Evolutionary conservation across 1,284 basidiomycete species (phyloP).

Genomic region (Tilletiopsis washingtonensis): DNA sequence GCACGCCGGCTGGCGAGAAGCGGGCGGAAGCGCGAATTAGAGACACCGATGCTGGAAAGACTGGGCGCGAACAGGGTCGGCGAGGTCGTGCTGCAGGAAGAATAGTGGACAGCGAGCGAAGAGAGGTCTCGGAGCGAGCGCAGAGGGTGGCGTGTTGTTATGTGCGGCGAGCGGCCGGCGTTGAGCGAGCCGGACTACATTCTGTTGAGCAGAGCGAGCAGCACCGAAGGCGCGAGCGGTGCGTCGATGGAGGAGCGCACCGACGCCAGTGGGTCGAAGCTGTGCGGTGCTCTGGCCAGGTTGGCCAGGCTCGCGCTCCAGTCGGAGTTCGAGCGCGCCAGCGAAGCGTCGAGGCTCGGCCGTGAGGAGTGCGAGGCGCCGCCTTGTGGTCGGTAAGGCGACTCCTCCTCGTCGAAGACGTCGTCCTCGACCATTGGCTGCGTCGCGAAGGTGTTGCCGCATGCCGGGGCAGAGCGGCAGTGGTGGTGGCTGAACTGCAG

Average conservation of each 20-base stretch:
- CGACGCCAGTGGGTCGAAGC: not conserved
- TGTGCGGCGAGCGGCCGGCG: no score
- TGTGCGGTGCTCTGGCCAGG: not conserved
- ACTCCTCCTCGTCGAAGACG: conserved; percentile 6
- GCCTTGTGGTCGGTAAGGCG: conserved; percentile 2
- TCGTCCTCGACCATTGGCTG: not conserved
- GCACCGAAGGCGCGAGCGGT: conserved; percentile 7
- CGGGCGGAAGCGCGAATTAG: no score
- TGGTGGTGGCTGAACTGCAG: conserved; percentile 16
- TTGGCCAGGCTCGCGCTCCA: not conserved
- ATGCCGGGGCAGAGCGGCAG: conserved; percentile 27
- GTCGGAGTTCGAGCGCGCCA: conserved; percentile 1
- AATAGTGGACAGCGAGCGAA: no score
- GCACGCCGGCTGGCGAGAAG: no score
- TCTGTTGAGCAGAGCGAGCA: conserved; percentile 9
- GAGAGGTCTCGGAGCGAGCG: no score
- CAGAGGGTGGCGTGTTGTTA: no score
- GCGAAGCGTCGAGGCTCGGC: not conserved
- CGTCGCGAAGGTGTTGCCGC: not conserved
- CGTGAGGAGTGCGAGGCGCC: not conserved
- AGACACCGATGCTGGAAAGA: no score
- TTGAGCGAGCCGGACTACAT: no score
- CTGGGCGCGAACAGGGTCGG: no score
- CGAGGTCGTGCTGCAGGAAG: no score
- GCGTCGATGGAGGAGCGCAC: not conserved